A percentile compares a stretch with the other conserved stretches of the same genome.
phyloP scores from a whole-genome alignment of 495 filamentous ascomycete species.

The Trypethelium eluteriae region DNA sequence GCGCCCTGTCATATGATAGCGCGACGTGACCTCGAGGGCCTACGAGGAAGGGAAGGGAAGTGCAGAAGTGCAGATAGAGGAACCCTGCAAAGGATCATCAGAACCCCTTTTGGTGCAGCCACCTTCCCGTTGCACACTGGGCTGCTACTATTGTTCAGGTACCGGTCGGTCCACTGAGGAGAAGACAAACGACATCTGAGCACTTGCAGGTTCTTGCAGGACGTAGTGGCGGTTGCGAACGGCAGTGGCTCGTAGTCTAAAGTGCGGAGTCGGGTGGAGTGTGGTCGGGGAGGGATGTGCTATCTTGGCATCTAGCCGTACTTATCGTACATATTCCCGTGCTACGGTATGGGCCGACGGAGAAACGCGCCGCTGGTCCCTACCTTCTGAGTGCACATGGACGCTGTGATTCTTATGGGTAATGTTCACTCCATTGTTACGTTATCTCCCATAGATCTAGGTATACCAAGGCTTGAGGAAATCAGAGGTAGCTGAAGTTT shows the following conservation, averaged over 20 bases:
- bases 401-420: too few relatives aligned
- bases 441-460: too few relatives aligned
- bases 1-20: slow-evolving; percentile 7
- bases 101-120: not conserved
- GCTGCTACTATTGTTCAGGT: not conserved
- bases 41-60: not conserved
- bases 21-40: slow-evolving; percentile 5
- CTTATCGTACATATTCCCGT: too few relatives aligned
- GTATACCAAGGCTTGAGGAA: too few relatives aligned
- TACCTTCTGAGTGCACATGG: too few relatives aligned
- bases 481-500: too few relatives aligned
- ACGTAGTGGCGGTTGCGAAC: not conserved
- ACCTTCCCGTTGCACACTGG: not conserved
- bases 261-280: not conserved
- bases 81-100: slow-evolving; percentile 9
- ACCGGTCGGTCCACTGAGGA: not conserved
- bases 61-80: slow-evolving; percentile 6
- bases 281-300: not conserved
- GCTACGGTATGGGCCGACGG: too few relatives aligned
- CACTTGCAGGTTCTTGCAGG: not conserved
- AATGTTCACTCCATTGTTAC: too few relatives aligned
- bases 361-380: too few relatives aligned
- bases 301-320: too few relatives aligned
- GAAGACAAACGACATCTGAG: not conserved
- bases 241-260: not conserved